Percentiles rank a stretch among this genome's conserved stretches.
phyloP scores from a whole-genome alignment of 805 yeast genomes.

The Pichia sporocuriosa region DNA sequence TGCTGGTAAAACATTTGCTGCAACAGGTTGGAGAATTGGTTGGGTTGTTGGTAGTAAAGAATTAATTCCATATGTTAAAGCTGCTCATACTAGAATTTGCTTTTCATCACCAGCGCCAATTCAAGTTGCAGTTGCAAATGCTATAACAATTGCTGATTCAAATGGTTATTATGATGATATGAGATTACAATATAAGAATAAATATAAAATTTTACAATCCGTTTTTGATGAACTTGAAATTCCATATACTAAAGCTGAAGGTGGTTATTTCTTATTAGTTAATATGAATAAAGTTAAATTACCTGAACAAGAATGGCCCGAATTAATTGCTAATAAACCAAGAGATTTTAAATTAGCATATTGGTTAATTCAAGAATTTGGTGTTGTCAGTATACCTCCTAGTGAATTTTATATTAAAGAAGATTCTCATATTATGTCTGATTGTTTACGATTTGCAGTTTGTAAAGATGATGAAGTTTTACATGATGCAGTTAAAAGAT shows the following conservation, averaged over 20 bases:
- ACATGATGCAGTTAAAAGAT: conserved; percentile 73
- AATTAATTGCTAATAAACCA: conserved; percentile 58
- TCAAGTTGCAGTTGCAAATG: conserved; percentile 86
- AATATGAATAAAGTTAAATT: conserved; percentile 77
- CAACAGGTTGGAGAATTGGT: conserved; percentile 98
- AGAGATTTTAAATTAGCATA: conserved; percentile 84
- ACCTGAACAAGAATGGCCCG: conserved; percentile 61
- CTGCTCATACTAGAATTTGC: conserved; percentile 93
- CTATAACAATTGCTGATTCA: conserved; percentile 54
- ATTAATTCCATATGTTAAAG: conserved; percentile 68
- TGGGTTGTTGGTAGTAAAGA: conserved; percentile 89
- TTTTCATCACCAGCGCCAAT: conserved; percentile 86
- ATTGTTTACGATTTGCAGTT: conserved; percentile 86
- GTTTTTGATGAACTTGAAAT: conserved; percentile 82
- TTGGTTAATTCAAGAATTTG: conserved; percentile 88
- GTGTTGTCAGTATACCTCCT: conserved; percentile 96
- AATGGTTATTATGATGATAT: conserved; percentile 63
- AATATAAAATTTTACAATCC: conserved; percentile 64
- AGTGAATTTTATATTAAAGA: conserved; percentile 86
- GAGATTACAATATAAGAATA: conserved; percentile 58
- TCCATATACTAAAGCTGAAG: conserved; percentile 88
- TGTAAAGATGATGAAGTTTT: conserved; percentile 85
- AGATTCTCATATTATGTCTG: conserved; percentile 21
- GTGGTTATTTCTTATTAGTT: conserved; percentile 88
- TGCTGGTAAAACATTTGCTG: conserved; percentile 97